A percentile compares a stretch with the other conserved stretches of the same genome.
Conservation (phyloP, 2,329 filamentous ascomycete species). For the Plectosphaerella cucumerina region DNA sequence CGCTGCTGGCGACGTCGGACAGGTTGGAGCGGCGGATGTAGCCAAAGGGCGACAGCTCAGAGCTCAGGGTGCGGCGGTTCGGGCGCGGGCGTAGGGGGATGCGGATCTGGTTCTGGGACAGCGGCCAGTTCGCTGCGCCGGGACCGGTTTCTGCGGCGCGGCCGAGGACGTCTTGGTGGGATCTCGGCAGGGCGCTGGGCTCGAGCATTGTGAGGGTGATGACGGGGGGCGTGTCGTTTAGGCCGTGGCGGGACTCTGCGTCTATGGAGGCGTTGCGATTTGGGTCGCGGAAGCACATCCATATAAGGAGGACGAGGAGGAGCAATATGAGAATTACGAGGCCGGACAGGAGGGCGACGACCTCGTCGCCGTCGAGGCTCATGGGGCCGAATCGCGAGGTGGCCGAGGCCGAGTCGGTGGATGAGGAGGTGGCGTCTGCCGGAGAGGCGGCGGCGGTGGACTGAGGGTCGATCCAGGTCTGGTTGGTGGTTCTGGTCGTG, state of each 20-base stretch:
- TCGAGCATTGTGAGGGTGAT: not conserved
- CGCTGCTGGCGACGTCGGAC: too few relatives aligned
- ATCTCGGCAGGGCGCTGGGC: not conserved
- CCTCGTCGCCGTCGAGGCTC: slow-evolving; percentile 18
- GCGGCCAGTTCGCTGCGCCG: not conserved
- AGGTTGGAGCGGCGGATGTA: slow-evolving; percentile 16
- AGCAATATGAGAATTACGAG: slow-evolving; percentile 17
- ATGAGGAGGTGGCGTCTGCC: not conserved
- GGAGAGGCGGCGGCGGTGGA: not conserved
- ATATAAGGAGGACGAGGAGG: slow-evolving; percentile 13
- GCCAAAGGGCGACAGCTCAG: slow-evolving; percentile 5
- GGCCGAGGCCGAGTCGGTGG: slow-evolving; percentile 3
- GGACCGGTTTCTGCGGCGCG: not conserved
- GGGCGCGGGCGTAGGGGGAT: slow-evolving; percentile 24
- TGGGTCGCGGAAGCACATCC: slow-evolving; percentile 15
- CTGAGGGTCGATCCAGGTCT: not conserved
- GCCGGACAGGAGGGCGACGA: slow-evolving; percentile 21
- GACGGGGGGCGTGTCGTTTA: slow-evolving; percentile 8
- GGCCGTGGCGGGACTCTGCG: slow-evolving; percentile 7
- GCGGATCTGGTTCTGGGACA: slow-evolving; percentile 16
- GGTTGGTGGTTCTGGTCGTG: too few relatives aligned
- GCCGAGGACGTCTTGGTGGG: not conserved
- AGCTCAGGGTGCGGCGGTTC: slow-evolving; percentile 8
- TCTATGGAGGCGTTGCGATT: slow-evolving; percentile 7
- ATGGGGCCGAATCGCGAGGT: not conserved